phyloP scores from a whole-genome alignment of 495 filamentous ascomycete genomes.

The Penicillium argentinense region DNA sequence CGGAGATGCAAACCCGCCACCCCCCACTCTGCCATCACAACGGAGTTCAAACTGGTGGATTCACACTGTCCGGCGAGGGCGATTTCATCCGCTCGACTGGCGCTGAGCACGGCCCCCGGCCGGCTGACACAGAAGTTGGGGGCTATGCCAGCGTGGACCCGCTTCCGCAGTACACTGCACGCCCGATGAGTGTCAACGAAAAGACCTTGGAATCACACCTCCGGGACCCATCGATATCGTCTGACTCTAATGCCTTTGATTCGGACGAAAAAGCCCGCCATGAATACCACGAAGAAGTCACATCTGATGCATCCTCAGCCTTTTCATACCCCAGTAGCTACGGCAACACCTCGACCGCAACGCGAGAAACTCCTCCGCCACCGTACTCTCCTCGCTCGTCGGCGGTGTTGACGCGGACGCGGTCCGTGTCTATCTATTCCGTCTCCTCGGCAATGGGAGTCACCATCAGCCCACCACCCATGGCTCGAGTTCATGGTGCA shows the following conservation, averaged over 20 bases:
- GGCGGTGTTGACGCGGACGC: constrained; percentile 28
- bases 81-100: constrained; percentile 22
- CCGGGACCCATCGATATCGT: constrained; percentile 39
- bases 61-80: constrained; percentile 20
- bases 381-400: constrained; percentile 41
- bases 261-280: constrained; percentile 36
- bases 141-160: constrained; percentile 39
- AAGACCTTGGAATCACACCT: constrained; percentile 43
- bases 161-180: constrained; percentile 45
- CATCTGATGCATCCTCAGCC: constrained; percentile 41
- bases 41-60: constrained; percentile 52
- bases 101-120: constrained; percentile 15
- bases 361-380: constrained; percentile 46
- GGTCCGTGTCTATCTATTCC: constrained; percentile 39
- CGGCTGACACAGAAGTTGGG: constrained; percentile 22
- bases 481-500: constrained; percentile 28
- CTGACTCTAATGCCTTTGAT: constrained; percentile 11
- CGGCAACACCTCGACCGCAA: constrained; percentile 49
- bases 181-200: constrained; percentile 41
- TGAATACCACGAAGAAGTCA: constrained; percentile 33
- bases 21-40: constrained; percentile 19
- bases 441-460: constrained; percentile 32
- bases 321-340: constrained; percentile 49
- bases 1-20: constrained; percentile 12
- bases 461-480: constrained; percentile 23